phyloP scores from a whole-genome alignment of 164 flowering plant genomes.

The Sextonia rubra region DNA sequence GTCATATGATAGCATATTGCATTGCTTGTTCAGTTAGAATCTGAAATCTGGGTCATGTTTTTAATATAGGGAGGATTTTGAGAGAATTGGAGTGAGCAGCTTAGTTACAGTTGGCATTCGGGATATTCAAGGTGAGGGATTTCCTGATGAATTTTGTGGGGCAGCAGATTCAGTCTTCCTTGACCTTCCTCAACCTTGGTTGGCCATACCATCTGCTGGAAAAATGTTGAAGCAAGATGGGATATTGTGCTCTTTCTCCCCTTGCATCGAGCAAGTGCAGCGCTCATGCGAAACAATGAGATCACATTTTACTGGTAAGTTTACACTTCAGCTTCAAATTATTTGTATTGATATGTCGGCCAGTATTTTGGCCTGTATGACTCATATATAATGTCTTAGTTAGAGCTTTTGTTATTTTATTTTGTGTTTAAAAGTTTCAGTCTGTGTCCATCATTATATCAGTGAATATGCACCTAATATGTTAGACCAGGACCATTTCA shows the following conservation, averaged over 20 bases:
- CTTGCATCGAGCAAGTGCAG: slow-evolving; percentile 98
- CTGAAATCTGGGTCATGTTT: neutral
- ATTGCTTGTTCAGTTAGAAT: neutral
- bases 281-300: slow-evolving; percentile 74
- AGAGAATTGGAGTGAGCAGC: slow-evolving; percentile 62
- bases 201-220: slow-evolving; percentile 86
- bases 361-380: neutral
- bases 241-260: slow-evolving; percentile 85
- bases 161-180: slow-evolving; percentile 77
- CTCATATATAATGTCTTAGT: neutral
- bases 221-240: slow-evolving; percentile 92
- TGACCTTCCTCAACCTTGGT: slow-evolving; percentile 98
- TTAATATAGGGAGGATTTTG: slow-evolving; percentile 80
- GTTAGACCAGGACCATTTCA: too few species aligned
- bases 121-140: slow-evolving; percentile 96
- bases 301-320: slow-evolving; percentile 66
- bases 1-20: neutral
- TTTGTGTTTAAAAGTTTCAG: too few species aligned
- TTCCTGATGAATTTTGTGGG: slow-evolving; percentile 66
- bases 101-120: slow-evolving; percentile 80
- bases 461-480: too few species aligned
- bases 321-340: too few species aligned
- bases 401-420: too few species aligned
- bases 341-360: too few species aligned
- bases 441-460: too few species aligned